Evolutionary conservation across 2,329 filamentous ascomycete genomes (phyloP).

Genomic region (Calonectria crousiana): DNA sequence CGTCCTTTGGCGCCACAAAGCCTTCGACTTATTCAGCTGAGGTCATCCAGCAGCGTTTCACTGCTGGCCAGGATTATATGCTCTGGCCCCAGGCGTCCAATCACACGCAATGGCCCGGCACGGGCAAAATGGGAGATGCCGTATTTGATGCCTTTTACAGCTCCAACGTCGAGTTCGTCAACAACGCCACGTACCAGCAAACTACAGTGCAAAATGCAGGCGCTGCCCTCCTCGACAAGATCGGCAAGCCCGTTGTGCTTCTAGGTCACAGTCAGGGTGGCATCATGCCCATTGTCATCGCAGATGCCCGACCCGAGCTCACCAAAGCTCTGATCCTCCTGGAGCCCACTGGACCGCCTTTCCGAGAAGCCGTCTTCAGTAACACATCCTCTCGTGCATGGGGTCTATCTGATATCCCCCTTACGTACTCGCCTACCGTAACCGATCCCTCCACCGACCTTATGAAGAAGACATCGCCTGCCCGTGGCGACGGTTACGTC

Average conservation of each 20-base stretch:
- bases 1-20: slow-evolving; percentile 16
- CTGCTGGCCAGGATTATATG: slow-evolving; percentile 30
- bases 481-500: slow-evolving; percentile 16
- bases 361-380: slow-evolving; percentile 56
- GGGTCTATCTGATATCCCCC: slow-evolving; percentile 61
- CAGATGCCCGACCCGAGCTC: slow-evolving; percentile 51
- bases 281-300: slow-evolving; percentile 48
- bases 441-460: slow-evolving; percentile 29
- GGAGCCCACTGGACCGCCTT: slow-evolving; percentile 62
- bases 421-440: slow-evolving; percentile 59
- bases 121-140: slow-evolving; percentile 29
- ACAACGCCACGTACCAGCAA: slow-evolving; percentile 36
- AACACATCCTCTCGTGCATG: slow-evolving; percentile 51
- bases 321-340: slow-evolving; percentile 57
- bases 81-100: slow-evolving; percentile 39
- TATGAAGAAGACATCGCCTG: slow-evolving; percentile 21
- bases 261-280: slow-evolving; percentile 62
- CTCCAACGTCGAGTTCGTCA: slow-evolving; percentile 40
- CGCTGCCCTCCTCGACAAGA: slow-evolving; percentile 56
- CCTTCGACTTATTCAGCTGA: slow-evolving; percentile 33
- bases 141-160: slow-evolving; percentile 40
- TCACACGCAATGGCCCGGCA: slow-evolving; percentile 41
- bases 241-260: slow-evolving; percentile 55
- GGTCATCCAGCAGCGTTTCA: slow-evolving; percentile 36
- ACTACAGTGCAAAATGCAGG: slow-evolving; percentile 43